These are phyloP conservation scores for Hordeum marinum DNA, from an alignment of 176 grass and related monocot genomes.

Conservation along the genomic window DNA sequence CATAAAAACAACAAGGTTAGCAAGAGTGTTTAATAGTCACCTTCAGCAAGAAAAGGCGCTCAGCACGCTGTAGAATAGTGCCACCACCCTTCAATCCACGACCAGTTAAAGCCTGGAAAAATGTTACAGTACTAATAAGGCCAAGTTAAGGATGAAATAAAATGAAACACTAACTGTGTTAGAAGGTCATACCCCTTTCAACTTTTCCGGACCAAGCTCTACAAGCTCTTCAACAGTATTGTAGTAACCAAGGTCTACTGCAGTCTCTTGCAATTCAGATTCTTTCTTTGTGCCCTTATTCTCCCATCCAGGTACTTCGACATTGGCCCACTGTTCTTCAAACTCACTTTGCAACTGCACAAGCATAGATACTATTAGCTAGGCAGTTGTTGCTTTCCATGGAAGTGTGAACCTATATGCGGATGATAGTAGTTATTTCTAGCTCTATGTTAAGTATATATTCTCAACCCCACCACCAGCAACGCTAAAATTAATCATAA, in stretches of 20 bases:
- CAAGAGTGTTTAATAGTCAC: constrained; percentile 28
- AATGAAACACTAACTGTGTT: constrained; percentile 4
- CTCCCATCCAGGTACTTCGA: constrained; percentile 59
- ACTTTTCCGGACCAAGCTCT: constrained; percentile 79
- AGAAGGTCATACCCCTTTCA: constrained; percentile 69
- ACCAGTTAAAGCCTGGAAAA: constrained; percentile 69
- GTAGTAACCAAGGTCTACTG: constrained; percentile 92
- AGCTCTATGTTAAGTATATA: not conserved
- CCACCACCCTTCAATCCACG: constrained; percentile 77
- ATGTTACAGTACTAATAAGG: not conserved
- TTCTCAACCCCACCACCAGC: not conserved
- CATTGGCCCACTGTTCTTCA: constrained; percentile 73
- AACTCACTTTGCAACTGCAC: constrained; percentile 75
- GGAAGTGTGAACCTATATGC: not conserved
- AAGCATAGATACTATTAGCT: not conserved
- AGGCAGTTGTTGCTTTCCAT: not conserved
- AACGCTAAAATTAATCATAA: not conserved
- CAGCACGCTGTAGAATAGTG: constrained; percentile 75
- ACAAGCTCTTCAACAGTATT: constrained; percentile 80
- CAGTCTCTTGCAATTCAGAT: constrained; percentile 35
- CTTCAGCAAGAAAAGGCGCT: constrained; percentile 85
- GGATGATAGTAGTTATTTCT: not conserved
- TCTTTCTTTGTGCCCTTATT: constrained; percentile 53
- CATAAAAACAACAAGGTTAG: not conserved
- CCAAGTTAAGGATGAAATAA: not conserved